These are phyloP conservation scores for Neurospora terricola DNA, from an alignment of 495 filamentous ascomycete species.

Conservation along the genomic window DNA sequence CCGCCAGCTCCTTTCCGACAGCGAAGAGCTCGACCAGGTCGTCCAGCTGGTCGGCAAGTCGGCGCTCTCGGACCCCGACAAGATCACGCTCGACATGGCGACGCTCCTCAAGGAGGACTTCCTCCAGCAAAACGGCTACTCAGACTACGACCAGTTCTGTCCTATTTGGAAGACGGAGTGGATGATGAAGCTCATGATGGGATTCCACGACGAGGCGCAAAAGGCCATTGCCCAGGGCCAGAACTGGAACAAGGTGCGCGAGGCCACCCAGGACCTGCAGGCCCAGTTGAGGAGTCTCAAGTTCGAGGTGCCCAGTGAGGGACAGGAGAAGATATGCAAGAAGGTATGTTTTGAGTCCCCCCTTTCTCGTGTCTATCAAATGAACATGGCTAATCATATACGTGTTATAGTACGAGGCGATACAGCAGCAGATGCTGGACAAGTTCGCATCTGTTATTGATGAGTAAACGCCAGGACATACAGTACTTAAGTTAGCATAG, in stretches of 20 bases:
- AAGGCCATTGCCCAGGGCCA: conserved; percentile 87
- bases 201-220: conserved; percentile 93
- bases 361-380: conserved; percentile 3
- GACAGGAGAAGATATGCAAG: conserved; percentile 61
- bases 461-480: conserved; percentile 49
- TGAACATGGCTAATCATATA: conserved; percentile 1
- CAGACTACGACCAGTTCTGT: conserved; percentile 97
- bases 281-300: conserved; percentile 79
- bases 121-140: conserved; percentile 98
- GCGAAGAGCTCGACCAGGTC: conserved; percentile 95
- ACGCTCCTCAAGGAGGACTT: conserved; percentile 96
- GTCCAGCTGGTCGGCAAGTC: conserved; percentile 98
- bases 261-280: conserved; percentile 81
- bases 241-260: conserved; percentile 84
- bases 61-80: conserved; percentile 90
- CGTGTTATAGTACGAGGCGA: conserved; percentile 65
- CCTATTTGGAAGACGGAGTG: conserved; percentile 99
- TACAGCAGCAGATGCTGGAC: conserved; percentile 84
- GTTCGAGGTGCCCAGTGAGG: conserved; percentile 81
- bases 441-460: conserved; percentile 91
- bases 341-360: conserved; percentile 45
- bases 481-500: neutral
- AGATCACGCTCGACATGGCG: conserved; percentile 94
- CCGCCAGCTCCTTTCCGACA: conserved; percentile 83
- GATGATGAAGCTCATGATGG: conserved; percentile 99